Conservation (phyloP, 2,329 filamentous ascomycete species). For the Scedosporium dehoogii region DNA sequence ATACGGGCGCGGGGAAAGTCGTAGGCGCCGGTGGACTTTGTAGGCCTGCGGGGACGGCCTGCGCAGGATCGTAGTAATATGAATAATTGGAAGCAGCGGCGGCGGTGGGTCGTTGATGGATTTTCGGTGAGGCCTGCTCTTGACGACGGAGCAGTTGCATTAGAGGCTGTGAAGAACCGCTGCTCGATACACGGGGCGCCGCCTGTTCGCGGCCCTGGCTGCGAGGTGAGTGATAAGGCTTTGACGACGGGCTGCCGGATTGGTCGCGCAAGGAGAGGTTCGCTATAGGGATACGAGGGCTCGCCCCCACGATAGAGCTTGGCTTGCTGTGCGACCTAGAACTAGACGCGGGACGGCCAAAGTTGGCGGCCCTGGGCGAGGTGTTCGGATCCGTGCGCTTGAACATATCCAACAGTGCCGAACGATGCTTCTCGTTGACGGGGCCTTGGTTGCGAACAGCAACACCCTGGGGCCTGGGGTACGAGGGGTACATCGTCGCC, state of each 20-base stretch:
- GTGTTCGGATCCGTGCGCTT: conserved; percentile 26
- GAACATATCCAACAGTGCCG: conserved; percentile 43
- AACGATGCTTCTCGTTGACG: conserved; percentile 28
- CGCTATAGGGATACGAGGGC: conserved; percentile 7
- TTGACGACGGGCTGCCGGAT: background rate
- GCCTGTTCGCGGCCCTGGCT: background rate
- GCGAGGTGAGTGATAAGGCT: background rate
- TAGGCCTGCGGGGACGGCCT: conserved; percentile 11
- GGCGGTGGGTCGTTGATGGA: background rate
- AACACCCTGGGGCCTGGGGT: background rate
- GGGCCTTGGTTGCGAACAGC: conserved; percentile 8
- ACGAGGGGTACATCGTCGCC: background rate
- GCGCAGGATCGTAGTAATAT: conserved; percentile 1
- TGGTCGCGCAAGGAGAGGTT: conserved; percentile 8
- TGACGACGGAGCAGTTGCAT: conserved; percentile 7
- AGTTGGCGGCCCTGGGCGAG: background rate
- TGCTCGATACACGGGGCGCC: background rate
- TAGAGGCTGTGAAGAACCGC: conserved; percentile 3
- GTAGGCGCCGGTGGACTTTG: conserved; percentile 18
- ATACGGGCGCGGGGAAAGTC: conserved; percentile 16
- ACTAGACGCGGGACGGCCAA: conserved; percentile 11
- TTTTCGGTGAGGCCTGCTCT: conserved; percentile 13
- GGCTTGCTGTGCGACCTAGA: conserved; percentile 1
- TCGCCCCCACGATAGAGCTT: background rate
- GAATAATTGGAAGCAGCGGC: background rate